These are phyloP conservation scores for Madurella fahalii DNA, from an alignment of 2,329 filamentous ascomycete genomes.

Conservation along the genomic window DNA sequence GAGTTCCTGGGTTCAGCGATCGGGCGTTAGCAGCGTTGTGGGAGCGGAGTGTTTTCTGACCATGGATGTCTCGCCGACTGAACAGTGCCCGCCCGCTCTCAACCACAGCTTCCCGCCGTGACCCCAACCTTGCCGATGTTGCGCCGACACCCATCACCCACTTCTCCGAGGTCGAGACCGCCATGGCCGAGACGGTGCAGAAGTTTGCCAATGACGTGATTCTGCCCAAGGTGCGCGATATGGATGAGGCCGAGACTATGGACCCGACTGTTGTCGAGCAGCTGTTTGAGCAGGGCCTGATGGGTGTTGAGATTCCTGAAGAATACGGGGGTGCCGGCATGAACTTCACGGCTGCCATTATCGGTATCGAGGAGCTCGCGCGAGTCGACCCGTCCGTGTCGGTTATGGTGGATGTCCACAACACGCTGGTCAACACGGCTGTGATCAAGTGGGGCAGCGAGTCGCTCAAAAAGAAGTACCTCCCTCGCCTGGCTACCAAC, in stretches of 20 bases:
- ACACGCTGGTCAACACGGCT: conserved; percentile 94
- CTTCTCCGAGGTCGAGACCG: conserved; percentile 80
- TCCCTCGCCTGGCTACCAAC: conserved; percentile 84
- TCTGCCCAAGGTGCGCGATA: conserved; percentile 86
- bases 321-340: conserved; percentile 95
- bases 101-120: conserved; percentile 52
- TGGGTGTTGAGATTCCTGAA: conserved; percentile 96
- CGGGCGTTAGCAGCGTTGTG: background rate
- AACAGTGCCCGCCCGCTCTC: conserved; percentile 52
- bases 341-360: conserved; percentile 96
- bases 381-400: conserved; percentile 91
- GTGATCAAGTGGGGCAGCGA: conserved; percentile 79
- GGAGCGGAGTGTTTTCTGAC: background rate
- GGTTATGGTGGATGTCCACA: conserved; percentile 95
- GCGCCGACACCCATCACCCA: conserved; percentile 90
- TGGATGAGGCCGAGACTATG: conserved; percentile 97
- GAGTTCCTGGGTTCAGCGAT: background rate
- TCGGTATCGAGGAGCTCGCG: conserved; percentile 95
- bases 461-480: conserved; percentile 75
- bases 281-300: conserved; percentile 94
- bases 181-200: conserved; percentile 85
- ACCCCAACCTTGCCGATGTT: conserved; percentile 67
- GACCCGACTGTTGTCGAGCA: conserved; percentile 83
- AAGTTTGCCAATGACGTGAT: conserved; percentile 90
- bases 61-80: background rate